phyloP scores from a whole-genome alignment of 2,329 filamentous ascomycete species.

The Fusarium bactridioides region DNA sequence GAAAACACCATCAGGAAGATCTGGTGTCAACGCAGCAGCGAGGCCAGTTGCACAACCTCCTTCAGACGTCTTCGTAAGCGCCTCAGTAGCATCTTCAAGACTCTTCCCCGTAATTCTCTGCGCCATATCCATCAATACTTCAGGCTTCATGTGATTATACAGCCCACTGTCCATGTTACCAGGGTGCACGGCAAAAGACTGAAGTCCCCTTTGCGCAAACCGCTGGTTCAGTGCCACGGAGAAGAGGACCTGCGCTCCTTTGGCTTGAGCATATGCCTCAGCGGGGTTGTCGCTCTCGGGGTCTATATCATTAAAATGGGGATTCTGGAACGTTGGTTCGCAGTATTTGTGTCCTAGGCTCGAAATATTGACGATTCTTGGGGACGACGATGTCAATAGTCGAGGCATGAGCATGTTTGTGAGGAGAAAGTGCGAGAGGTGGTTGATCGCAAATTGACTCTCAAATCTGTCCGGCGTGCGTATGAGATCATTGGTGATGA shows the following conservation, averaged over 20 bases:
- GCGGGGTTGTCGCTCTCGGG: accelerated
- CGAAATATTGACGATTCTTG: neutral
- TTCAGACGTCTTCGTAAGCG: neutral
- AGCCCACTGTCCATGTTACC: neutral
- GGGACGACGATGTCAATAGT: neutral
- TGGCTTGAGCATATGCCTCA: neutral
- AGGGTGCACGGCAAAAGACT: neutral
- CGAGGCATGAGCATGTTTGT: neutral
- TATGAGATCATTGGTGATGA: neutral
- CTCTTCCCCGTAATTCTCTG: neutral
- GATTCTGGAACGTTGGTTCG: neutral
- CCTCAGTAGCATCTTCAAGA: neutral
- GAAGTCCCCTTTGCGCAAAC: neutral
- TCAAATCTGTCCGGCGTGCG: neutral
- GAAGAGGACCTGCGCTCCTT: neutral
- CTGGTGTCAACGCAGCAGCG: neutral
- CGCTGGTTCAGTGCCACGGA: neutral
- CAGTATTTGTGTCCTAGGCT: neutral
- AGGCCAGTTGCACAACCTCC: neutral
- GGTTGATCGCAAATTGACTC: neutral
- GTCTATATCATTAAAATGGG: neutral
- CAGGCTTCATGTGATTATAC: neutral
- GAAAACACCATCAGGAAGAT: neutral
- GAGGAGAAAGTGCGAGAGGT: neutral
- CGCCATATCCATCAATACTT: neutral